These are phyloP conservation scores for Xylariales sp. DNA, from an alignment of 2,329 filamentous ascomycete species.

Conservation along the genomic window DNA sequence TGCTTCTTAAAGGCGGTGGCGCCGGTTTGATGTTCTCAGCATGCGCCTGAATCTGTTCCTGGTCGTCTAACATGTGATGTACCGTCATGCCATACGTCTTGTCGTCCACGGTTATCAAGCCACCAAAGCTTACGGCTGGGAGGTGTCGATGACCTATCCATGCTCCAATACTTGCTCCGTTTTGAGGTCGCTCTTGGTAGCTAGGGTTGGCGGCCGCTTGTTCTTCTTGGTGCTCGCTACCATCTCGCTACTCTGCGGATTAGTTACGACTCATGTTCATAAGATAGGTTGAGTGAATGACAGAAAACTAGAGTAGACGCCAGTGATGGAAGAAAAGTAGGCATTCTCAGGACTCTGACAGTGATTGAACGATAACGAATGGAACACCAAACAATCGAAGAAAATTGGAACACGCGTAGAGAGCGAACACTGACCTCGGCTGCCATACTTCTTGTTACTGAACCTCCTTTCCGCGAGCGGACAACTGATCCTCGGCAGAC, in stretches of 20 bases:
- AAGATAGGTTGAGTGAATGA: too few relatives aligned
- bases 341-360: too few relatives aligned
- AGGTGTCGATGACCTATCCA: conserved; percentile 82
- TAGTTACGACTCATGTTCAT: conserved; percentile 10
- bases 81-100: conserved; percentile 92
- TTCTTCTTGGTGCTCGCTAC: conserved; percentile 31
- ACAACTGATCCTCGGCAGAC: conserved; percentile 67
- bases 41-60: conserved; percentile 29
- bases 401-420: too few relatives aligned
- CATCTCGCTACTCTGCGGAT: conserved; percentile 26
- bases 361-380: too few relatives aligned
- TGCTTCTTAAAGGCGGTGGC: conserved; percentile 18
- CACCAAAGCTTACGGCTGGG: conserved; percentile 86
- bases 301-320: too few relatives aligned
- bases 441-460: conserved; percentile 36
- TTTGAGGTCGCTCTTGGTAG: conserved; percentile 73
- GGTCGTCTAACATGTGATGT: conserved; percentile 88
- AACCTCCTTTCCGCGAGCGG: conserved; percentile 48
- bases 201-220: conserved; percentile 59
- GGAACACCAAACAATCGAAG: too few relatives aligned
- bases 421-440: too few relatives aligned
- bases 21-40: conserved; percentile 13
- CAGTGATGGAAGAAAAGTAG: too few relatives aligned
- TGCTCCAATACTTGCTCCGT: conserved; percentile 89
- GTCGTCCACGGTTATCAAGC: conserved; percentile 78